Evolutionary conservation across 768 basidiomycete genomes (phyloP), one percentile per base, ranked within the genome.

Genomic region (Rickenella mellea): DNA sequence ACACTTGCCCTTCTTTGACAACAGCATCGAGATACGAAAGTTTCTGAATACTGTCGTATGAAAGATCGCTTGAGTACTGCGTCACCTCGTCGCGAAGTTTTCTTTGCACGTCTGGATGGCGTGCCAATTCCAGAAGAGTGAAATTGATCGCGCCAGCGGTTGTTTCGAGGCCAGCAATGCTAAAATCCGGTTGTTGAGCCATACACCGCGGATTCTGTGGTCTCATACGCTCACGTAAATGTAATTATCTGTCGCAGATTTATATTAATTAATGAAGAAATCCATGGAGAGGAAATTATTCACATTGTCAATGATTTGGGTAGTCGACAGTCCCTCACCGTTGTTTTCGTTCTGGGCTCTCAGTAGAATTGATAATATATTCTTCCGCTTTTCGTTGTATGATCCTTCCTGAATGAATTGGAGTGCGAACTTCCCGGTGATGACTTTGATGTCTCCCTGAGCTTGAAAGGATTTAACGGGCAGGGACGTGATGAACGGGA

Each of bases 21-120:
- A 73, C 61, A 0, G 71, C 69, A 48, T 78, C 75, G 6, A 80
- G 70, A 50, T 74, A 78, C 0, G 75, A 76, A 4, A 81, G 55
- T 40, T 27, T 60, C 8, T 65, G 66, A 2, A 58, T 63, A 42
- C 76, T 70, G 28, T 78, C 75, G 55, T 69, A 77, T 0, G 66
- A 70, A n/a, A 76, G 75, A 50, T 80, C 76, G 5, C 46, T 40
- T 12, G 51, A 56, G 2, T 69, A 68, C n/a, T 59, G 27, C 24
- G 55, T 49, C 8, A 71, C 47, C 50, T 73, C 71, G 6, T 62
- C 56, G 20, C 67, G 65, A 0, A 73, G 59, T 32, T 63, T 69
- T 8, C 56, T 48, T 53, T 80, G 78, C n/a, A 64, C 59, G 20
- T 68, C 63, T 0, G 58, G 65, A 35, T 71, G 55, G 27, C 57